phyloP scores from a whole-genome alignment of 345 rosid genomes.

The Stellera chamaejasme region DNA sequence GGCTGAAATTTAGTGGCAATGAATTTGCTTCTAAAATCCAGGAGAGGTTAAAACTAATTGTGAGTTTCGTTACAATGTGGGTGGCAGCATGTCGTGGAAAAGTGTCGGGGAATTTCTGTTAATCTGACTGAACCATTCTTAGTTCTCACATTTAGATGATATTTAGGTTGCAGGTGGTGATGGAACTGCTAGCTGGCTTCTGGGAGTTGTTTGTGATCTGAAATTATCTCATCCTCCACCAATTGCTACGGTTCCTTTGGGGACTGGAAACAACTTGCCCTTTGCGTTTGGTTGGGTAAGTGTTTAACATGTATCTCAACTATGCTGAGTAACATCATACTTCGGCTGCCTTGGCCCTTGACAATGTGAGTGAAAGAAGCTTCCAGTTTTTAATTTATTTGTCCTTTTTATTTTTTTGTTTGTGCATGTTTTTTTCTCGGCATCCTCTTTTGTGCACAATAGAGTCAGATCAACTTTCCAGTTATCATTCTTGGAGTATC shows the following conservation, averaged over 20 bases:
- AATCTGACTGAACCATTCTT: neutral
- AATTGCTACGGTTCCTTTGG: conserved; percentile 87
- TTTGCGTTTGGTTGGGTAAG: conserved; percentile 95
- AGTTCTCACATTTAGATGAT: neutral
- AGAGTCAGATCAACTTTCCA: neutral
- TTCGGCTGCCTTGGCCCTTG: neutral
- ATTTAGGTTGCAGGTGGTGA: conserved; percentile 94
- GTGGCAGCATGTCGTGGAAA: neutral
- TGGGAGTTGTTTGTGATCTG: conserved; percentile 89
- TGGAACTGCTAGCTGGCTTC: conserved; percentile 99
- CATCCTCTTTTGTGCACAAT: neutral
- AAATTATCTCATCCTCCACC: conserved; percentile 84
- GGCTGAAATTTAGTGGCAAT: conserved; percentile 37
- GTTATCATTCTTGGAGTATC: neutral
- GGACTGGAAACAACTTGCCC: conserved; percentile 96
- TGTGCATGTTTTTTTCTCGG: conserved; percentile 5
- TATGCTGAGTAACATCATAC: too few relatives aligned
- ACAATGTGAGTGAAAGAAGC: neutral
- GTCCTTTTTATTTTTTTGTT: too few relatives aligned
- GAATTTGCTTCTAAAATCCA: conserved; percentile 36
- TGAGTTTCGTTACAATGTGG: conserved; percentile 25
- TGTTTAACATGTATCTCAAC: neutral
- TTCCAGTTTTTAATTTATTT: neutral
- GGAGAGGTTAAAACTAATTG: conserved; percentile 56
- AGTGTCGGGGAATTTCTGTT: neutral